Evolutionary conservation across 2,329 filamentous ascomycete genomes (phyloP), one percentile per base, ranked within the genome.

Genomic region (Verticillium nubilum): DNA sequence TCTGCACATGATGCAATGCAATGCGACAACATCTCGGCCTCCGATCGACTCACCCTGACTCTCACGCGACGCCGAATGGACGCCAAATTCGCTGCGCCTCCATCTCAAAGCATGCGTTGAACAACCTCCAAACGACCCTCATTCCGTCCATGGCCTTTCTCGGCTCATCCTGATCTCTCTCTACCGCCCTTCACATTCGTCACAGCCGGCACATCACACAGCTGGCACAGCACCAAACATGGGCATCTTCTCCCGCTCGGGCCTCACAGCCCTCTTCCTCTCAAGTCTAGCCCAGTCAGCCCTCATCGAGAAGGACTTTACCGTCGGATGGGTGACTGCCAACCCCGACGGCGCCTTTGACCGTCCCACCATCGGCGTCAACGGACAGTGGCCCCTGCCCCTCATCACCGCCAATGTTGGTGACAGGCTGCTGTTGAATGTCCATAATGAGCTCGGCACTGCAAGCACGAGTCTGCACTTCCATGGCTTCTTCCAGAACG

Each of bases 331-430:
- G 85, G 82, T 87, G 15, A 78, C 72, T 58, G 80, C 81, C 9
- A 81, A 83, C 57, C 87, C 87, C 0, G 87, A 89, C 74, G 85
- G 85, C 3, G 68, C 75, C 35, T 76, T 78, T 29, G 71, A 76
- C 9, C 79, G 87, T 52, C 79, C 83, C 29, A 79, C 83, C 1
- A 85, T 90, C 66, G 86, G 84, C 12, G 84, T 90, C 68, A 90
- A 90, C 67, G 79, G 79, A 13, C 69, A 83, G 69, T 88, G 87
- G 84, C 87, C 87, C 2, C 79, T 85, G 27, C 88, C 88, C 1
- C 68, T 76, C 13, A 82, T 87, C 52, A 77, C 80, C 58, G 84
- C 81, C 7, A 78, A 76, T 58, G 77, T 80, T 61, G 84, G 83
- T 57, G 84, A 86, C 61, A 74, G 71, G 17, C 63, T 83, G 37